Conservation (phyloP, 306 rosid genomes). For the Hippophae tibetana region DNA sequence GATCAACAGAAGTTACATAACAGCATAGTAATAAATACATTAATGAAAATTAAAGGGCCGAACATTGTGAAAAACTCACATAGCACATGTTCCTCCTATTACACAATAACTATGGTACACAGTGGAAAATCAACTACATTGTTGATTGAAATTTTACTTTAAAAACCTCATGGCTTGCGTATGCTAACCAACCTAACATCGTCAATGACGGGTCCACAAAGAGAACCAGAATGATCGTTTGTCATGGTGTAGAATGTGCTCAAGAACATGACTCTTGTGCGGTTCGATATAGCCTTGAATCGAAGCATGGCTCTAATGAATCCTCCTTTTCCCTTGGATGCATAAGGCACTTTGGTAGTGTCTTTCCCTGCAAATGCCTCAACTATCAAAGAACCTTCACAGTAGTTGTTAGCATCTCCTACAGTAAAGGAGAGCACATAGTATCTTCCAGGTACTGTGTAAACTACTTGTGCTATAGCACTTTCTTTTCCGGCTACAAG, state of each 20-base stretch:
- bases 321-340: slow-evolving; percentile 63
- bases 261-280: slow-evolving; percentile 48
- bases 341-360: slow-evolving; percentile 36
- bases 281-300: slow-evolving; percentile 41
- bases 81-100: slow-evolving; percentile 9
- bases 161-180: slow-evolving; percentile 31
- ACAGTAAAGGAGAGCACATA: slow-evolving; percentile 64
- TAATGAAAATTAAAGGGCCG: neutral
- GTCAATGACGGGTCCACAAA: slow-evolving; percentile 75
- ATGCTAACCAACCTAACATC: slow-evolving; percentile 55
- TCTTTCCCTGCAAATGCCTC: slow-evolving; percentile 58
- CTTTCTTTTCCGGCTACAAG: slow-evolving; percentile 81
- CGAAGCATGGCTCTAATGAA: slow-evolving; percentile 31
- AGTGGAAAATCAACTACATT: neutral
- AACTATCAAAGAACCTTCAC: slow-evolving; percentile 49
- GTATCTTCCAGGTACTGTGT: slow-evolving; percentile 28
- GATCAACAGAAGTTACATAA: neutral
- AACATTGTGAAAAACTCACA: slow-evolving; percentile 1
- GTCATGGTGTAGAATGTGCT: slow-evolving; percentile 59
- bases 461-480: slow-evolving; percentile 51
- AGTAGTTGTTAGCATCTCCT: slow-evolving; percentile 56
- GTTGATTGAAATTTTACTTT: neutral
- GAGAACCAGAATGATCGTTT: slow-evolving; percentile 54
- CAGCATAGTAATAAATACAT: no score
- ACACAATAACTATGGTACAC: slow-evolving; percentile 15